Conservation (phyloP, 1,284 basidiomycete genomes). For the Bothia castanella region DNA sequence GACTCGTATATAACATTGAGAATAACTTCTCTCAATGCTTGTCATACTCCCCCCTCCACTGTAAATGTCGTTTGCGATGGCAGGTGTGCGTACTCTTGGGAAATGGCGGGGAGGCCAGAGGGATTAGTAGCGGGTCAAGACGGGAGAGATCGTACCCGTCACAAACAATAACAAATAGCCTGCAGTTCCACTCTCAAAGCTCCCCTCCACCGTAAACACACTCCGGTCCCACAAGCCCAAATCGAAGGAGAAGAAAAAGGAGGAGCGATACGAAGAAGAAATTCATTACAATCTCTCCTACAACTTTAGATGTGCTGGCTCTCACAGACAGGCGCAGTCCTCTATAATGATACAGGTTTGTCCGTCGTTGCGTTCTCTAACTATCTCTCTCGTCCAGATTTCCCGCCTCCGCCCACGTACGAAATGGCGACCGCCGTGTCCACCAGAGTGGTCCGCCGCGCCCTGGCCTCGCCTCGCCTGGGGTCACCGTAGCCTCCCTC, state of each 20-base stretch:
- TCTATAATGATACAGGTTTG: conserved; percentile 31
- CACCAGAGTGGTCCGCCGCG: conserved; percentile 26
- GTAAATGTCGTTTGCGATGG: too few species aligned
- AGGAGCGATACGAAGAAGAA: conserved; percentile 36
- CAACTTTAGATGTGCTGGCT: conserved; percentile 27
- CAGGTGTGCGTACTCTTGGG: too few species aligned
- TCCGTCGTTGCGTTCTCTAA: not conserved
- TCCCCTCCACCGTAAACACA: conserved; percentile 51
- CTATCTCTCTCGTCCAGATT: conserved; percentile 19
- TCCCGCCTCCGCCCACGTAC: conserved; percentile 31
- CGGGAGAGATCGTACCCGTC: too few species aligned
- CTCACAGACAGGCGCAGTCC: conserved; percentile 27
- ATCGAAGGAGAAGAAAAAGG: conserved; percentile 34
- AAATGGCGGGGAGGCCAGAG: too few species aligned
- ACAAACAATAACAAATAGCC: too few species aligned
- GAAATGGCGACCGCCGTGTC: conserved; percentile 31
- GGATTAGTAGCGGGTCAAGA: too few species aligned
- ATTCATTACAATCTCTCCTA: conserved; percentile 36
- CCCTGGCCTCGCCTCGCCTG: conserved; percentile 24
- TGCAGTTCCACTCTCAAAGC: conserved; percentile 52
- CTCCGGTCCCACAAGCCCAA: conserved; percentile 49
- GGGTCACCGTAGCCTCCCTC: conserved; percentile 29
- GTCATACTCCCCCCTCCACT: too few species aligned
- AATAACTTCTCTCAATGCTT: too few species aligned
- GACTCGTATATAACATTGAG: too few species aligned